Percentiles rank a stretch among this genome's conserved stretches.
Conservation (phyloP, 305 asterid genomes). For the Solanum hybrid region DNA sequence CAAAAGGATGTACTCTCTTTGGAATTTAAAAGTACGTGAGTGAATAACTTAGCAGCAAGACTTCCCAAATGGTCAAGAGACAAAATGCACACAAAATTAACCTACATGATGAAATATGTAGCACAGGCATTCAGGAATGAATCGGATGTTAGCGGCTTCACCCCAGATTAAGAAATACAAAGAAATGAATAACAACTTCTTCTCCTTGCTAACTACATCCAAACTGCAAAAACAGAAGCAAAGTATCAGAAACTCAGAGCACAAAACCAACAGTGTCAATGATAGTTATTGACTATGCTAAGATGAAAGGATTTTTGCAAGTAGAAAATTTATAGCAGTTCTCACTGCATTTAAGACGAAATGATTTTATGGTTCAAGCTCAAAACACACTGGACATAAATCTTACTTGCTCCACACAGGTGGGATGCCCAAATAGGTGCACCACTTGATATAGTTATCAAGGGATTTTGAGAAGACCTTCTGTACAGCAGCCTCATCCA, state of each 20-base stretch:
- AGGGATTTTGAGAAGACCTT: slow-evolving; percentile 79
- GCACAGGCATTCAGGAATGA: slow-evolving; percentile 98
- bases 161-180: slow-evolving; percentile 95
- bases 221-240: slow-evolving; percentile 39
- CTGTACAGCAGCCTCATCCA: slow-evolving; percentile 96
- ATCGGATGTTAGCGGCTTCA: slow-evolving; percentile 92
- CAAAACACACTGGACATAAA: not conserved
- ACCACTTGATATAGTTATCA: slow-evolving; percentile 96
- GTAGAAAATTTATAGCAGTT: not conserved
- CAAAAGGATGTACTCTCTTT: not conserved
- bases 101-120: slow-evolving; percentile 97
- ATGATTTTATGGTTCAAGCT: not conserved
- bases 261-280: slow-evolving; percentile 3
- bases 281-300: not conserved
- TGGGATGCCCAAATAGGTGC: slow-evolving; percentile 63
- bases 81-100: slow-evolving; percentile 9
- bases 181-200: slow-evolving; percentile 70
- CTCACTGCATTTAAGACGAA: not conserved
- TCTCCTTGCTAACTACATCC: slow-evolving; percentile 86
- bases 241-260: slow-evolving; percentile 2
- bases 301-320: not conserved
- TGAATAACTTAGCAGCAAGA: not conserved
- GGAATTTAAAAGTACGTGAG: not conserved
- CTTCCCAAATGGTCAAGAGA: not conserved
- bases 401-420: slow-evolving; percentile 97